Evolutionary conservation across 352 stramenopile species (phyloP), one percentile per base, ranked within the genome.

Genomic region (Globisporangium carolinianum): DNA sequence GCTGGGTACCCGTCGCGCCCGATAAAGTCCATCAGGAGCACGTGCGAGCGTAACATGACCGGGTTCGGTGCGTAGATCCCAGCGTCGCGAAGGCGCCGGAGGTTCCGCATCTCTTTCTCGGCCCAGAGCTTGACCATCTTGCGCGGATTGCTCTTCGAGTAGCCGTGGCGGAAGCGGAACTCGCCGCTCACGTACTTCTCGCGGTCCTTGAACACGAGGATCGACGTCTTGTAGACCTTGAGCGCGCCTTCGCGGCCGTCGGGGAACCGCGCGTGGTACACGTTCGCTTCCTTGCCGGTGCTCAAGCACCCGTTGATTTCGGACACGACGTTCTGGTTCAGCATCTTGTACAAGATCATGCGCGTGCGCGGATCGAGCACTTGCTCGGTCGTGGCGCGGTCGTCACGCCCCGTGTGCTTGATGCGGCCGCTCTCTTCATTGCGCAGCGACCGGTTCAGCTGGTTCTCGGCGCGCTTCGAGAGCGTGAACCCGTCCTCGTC

Each of bases 381-480:
- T 5, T 60, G 76, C 53, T 84, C 70, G n/a, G 69, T 57, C 11
- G 59, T 68, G 43, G 49, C 68, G 51, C 76, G 68, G 41, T 69
- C 71, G 93, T 37, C 59, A 51, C 32, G 71, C 57, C 36, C 69
- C 60, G 36, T 98, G 75, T 98, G 92, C 39, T 86, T 86, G 51
- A 56, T 32, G 9, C 67, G 53, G 37, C 47, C 51, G 18, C 57
- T 47, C 8, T 94, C 84, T 49, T 76, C 75, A 61, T 80, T 83
- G 67, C 84, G 84, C 50, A 94, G 69, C 58, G 79, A 84, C 12
- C 82, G 84, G 51, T 75, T 62, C 47, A 91, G 61, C 66, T 94
- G 84, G 66, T 94, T 94, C 69, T 82, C 67, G 39, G 84, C 84
- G 14, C 73, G 66, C 66, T 94, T 94, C 18, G 84, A 92, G 48